These are phyloP conservation scores for cucumber (Cucumis sativus) DNA, from an alignment of 306 rosid genomes.

Conservation along the genomic window DNA sequence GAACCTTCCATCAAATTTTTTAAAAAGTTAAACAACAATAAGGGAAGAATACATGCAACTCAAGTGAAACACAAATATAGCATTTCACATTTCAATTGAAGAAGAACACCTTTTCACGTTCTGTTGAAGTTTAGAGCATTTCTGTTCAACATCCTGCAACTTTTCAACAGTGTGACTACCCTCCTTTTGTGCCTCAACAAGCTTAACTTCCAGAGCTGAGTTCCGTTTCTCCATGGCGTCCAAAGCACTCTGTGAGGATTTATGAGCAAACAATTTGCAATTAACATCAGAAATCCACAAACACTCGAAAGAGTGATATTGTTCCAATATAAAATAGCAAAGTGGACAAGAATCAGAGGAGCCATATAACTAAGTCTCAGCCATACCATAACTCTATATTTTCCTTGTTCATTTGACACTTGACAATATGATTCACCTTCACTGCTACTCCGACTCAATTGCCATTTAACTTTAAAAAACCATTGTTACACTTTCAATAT, in stretches of 20 bases:
- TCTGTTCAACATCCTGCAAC: slow-evolving; percentile 51
- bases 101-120: slow-evolving; percentile 49
- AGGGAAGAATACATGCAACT: not conserved
- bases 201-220: slow-evolving; percentile 39
- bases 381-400: not conserved
- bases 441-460: not conserved
- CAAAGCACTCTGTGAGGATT: slow-evolving; percentile 47
- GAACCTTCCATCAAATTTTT: not conserved
- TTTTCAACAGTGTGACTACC: slow-evolving; percentile 36
- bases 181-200: slow-evolving; percentile 41
- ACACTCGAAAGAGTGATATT: not conserved
- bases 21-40: not conserved
- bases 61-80: not conserved
- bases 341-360: not conserved
- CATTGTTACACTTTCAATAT: not conserved
- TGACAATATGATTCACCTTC: not conserved
- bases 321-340: not conserved
- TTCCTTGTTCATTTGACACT: not conserved
- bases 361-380: not conserved
- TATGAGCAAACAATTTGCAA: not conserved
- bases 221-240: slow-evolving; percentile 60
- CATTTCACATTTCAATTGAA: not conserved
- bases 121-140: slow-evolving; percentile 58
- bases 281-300: not conserved
- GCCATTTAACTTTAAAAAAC: not conserved